These are phyloP conservation scores for Casuarina cunninghamiana DNA, from an alignment of 306 rosid genomes.

Conservation along the genomic window DNA sequence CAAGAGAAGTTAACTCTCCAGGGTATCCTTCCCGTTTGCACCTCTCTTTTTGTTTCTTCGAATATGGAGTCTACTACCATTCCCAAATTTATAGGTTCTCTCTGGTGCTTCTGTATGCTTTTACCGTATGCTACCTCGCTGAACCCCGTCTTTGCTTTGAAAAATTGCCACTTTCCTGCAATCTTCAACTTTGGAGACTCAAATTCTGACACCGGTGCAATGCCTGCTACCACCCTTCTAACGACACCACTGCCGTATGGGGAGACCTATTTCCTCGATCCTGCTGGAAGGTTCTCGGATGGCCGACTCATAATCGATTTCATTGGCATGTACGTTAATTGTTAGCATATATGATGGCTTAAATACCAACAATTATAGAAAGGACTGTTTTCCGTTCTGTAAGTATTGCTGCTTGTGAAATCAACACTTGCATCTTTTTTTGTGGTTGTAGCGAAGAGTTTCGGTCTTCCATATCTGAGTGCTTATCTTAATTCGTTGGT, in stretches of 20 bases:
- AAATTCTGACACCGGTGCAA: constrained; percentile 52
- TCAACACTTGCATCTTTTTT: neutral
- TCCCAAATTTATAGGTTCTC: neutral
- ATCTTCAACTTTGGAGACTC: constrained; percentile 58
- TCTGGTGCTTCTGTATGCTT: neutral
- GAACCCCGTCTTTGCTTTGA: constrained; percentile 13
- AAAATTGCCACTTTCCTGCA: constrained; percentile 47
- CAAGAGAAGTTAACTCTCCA: too few relatives aligned
- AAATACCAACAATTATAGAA: neutral
- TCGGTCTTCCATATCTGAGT: constrained; percentile 22
- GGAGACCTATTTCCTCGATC: constrained; percentile 41
- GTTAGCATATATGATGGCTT: too few relatives aligned
- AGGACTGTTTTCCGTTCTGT: neutral
- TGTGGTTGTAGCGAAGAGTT: constrained; percentile 18
- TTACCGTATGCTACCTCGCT: neutral
- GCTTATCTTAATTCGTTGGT: constrained; percentile 34
- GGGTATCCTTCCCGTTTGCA: neutral
- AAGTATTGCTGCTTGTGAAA: too few relatives aligned
- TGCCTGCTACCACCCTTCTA: constrained; percentile 24
- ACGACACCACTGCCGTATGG: constrained; percentile 37
- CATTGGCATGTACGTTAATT: constrained; percentile 25
- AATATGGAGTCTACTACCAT: neutral
- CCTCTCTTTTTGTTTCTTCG: neutral
- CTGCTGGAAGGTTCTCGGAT: constrained; percentile 43
- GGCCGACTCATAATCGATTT: constrained; percentile 50